A percentile compares a stretch with the other conserved stretches of the same genome.
Evolutionary conservation across 148 eudicot species (phyloP).

Genomic region (Linanthus parryae): DNA sequence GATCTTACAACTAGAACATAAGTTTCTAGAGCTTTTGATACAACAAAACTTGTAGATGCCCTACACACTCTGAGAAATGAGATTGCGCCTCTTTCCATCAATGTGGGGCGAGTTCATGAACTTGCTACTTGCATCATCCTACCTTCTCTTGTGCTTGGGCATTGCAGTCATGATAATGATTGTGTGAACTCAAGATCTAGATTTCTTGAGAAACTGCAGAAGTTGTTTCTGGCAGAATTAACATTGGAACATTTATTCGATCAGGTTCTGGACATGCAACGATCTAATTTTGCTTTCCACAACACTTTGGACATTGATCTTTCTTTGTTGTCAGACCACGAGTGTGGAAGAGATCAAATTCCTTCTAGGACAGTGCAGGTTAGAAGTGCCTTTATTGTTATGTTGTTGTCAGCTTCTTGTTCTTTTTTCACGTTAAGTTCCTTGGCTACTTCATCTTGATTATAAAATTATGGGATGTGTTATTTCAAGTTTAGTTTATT

Average conservation of each 20-base stretch:
- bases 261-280: slow-evolving; percentile 67
- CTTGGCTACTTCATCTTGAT: too few species aligned
- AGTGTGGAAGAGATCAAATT: slow-evolving; percentile 52
- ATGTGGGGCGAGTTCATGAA: slow-evolving; percentile 44
- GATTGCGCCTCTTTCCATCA: slow-evolving; percentile 53
- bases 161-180: too few species aligned
- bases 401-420: too few species aligned
- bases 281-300: slow-evolving; percentile 53
- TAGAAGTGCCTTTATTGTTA: too few species aligned
- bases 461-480: too few species aligned
- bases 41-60: slow-evolving; percentile 47
- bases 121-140: slow-evolving; percentile 28
- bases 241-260: slow-evolving; percentile 65
- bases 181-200: slow-evolving; percentile 31
- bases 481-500: too few species aligned
- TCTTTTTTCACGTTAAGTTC: too few species aligned
- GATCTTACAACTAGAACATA: slow-evolving; percentile 65
- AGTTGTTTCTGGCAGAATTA: slow-evolving; percentile 61
- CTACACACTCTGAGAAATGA: slow-evolving; percentile 56
- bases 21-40: slow-evolving; percentile 55
- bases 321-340: slow-evolving; percentile 34
- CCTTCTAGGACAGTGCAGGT: slow-evolving; percentile 72
- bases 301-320: slow-evolving; percentile 50
- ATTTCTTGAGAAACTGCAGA: slow-evolving; percentile 53
- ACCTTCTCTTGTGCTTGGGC: slow-evolving; percentile 17